Base-by-base conservation (phyloP, 1,284 basidiomycete species). In the Austroboletus sp. region DNA sequence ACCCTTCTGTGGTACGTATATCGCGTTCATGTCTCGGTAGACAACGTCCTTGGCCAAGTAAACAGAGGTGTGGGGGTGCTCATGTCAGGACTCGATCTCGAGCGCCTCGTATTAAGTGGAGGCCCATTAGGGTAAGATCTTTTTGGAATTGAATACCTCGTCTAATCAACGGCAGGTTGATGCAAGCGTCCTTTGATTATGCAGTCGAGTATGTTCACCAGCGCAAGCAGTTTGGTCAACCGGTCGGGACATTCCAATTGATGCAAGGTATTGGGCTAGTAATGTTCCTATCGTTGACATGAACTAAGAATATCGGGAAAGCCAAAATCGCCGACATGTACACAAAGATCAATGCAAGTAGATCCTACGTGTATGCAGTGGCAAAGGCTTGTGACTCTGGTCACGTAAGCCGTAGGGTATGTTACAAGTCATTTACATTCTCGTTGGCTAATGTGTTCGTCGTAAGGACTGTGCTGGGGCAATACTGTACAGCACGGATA, bases 271-370 rank as follows among this genome's bases (percentile, higher is more conserved):
- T n/a, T n/a, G n/a, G 44, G 66, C 19, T 10, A 11, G 32, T 13
- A 13, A 4, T 9, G 16, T 17, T 8, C 3, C 15, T 23, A 9
- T 39, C 16, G 30, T 26, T 11, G 17, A 25, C 36, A 19, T 30
- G 13, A 16, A 10, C 27, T 49, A 3, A 52, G 8, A 17, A n/a
- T 37, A 33, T 13, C 15, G n/a, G 11, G 34, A 34, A 53, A 85
- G 84, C 73, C 44, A 87, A 87, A 60, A 80, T 87, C 41, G 85
- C 85, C 59, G 93, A 97, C 66, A 97, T 97, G 93, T 97, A 96
- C 65, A 96, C 93, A 15, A 91, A 88, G 64, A 71, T 97, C 42
- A 88, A 83, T 56, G 89, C 93, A 4, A 87, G 88, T 46, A 75
- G 94, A 45, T 77, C 89, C 25, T 96, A 96, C 64, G 90, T 95